Evolutionary conservation across 345 rosid species (phyloP), one percentile per base, ranked within the genome.

Genomic region (Lumnitzera littorea): DNA sequence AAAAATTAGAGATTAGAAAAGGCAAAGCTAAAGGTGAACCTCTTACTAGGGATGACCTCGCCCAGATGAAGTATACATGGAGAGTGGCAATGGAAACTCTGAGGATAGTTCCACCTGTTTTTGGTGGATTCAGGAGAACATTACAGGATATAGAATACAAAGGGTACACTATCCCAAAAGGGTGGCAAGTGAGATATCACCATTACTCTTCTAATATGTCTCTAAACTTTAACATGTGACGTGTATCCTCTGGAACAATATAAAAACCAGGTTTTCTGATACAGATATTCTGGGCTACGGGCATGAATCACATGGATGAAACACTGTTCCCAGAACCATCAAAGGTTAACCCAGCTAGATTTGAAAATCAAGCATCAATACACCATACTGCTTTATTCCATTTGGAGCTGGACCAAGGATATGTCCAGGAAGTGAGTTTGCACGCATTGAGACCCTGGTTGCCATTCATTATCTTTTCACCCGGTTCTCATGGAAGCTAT

Each of bases 61-160:
- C 70, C 59, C 81, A 57, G 76, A 83, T 82, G 91, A 75, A 79
- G 63, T 80, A 76, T 74, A 75, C 86, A 55, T 82, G 88, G 84
- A 80, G 74, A 69, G 83, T 80, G 41, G 86, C 82, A 5, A 27
- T 67, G 79, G 91, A 85, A 67, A 79, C 80, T 24, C 63, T 78
- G 53, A 76, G 91, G 56, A 56, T 75, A 56, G 7, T 57, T 43
- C 74, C 86, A 20, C 83, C 88, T 2, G 0, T 80, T 64, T 82
- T 77, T 47, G 79, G 80, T 48, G 78, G 83, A 53, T 78, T 82
- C 62, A 72, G 83, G 62, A 68, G 50, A 60, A 74, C 80, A n/a
- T 23, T 74, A 25, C 74, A 67, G 65, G 86, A 80, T 50, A 68
- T 74, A 2, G 68, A 78, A 47, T 77, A 58, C 15, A 70, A 62